A percentile compares a stretch with the other conserved stretches of the same genome.
phyloP scores from a whole-genome alignment of 2,329 filamentous ascomycete species.

The Truncatella angustata region DNA sequence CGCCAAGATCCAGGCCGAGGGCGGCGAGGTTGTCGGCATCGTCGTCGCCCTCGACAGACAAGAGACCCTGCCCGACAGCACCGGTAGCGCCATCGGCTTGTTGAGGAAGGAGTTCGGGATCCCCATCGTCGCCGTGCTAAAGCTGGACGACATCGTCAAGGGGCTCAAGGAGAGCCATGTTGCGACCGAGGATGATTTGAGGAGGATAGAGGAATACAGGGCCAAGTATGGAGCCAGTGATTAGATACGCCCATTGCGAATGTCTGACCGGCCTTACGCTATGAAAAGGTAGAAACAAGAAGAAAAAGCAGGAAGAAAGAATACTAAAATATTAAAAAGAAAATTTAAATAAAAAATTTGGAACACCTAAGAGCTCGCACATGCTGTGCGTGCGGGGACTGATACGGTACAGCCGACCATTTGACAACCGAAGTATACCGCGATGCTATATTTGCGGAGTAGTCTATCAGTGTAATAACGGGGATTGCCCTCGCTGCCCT shows the following conservation, averaged over 20 bases:
- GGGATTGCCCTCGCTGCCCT: background rate
- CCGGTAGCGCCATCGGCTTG: slow-evolving; percentile 79
- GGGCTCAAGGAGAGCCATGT: slow-evolving; percentile 57
- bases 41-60: slow-evolving; percentile 85
- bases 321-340: no score
- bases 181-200: slow-evolving; percentile 61
- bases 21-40: slow-evolving; percentile 81
- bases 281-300: background rate
- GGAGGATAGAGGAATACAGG: slow-evolving; percentile 72
- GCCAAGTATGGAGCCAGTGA: slow-evolving; percentile 61
- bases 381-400: no score
- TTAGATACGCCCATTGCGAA: slow-evolving; percentile 25
- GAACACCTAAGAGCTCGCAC: no score
- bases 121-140: slow-evolving; percentile 80
- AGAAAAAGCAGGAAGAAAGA: background rate
- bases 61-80: slow-evolving; percentile 71
- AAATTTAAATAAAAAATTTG: no score
- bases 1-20: slow-evolving; percentile 80
- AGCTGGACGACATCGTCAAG: slow-evolving; percentile 77
- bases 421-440: no score
- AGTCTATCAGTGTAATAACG: background rate
- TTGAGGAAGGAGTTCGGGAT: slow-evolving; percentile 80
- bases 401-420: no score
- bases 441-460: background rate
- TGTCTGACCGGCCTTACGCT: background rate